Evolutionary conservation across 2,329 filamentous ascomycete species (phyloP).

Genomic region (Trichoderma polysporum): DNA sequence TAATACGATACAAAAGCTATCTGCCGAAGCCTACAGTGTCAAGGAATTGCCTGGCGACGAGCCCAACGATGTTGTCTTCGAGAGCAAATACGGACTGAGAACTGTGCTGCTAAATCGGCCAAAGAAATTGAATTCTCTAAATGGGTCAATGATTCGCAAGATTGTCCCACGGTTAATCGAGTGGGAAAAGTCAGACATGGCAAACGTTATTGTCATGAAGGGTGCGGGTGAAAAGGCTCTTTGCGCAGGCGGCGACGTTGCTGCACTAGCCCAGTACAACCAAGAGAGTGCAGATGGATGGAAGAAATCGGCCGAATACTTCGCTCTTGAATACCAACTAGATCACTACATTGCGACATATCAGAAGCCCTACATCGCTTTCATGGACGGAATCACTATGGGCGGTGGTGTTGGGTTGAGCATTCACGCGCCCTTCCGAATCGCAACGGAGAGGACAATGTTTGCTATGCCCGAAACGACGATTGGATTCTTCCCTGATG

Average conservation of each 20-base stretch:
- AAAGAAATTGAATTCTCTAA: conserved; percentile 86
- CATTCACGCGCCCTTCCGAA: conserved; percentile 91
- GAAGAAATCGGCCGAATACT: conserved; percentile 77
- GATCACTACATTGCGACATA: conserved; percentile 96
- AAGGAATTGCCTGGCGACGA: conserved; percentile 68
- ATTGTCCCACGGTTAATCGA: conserved; percentile 86
- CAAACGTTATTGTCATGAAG: conserved; percentile 90
- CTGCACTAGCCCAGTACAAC: conserved; percentile 73
- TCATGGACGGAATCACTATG: conserved; percentile 99
- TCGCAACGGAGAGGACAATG: conserved; percentile 91
- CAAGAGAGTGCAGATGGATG: conserved; percentile 66
- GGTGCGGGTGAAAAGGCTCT: conserved; percentile 82
- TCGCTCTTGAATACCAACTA: conserved; percentile 91
- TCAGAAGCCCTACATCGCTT: conserved; percentile 85
- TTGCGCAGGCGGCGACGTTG: conserved; percentile 92
- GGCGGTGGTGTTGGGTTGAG: conserved; percentile 93
- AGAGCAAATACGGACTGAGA: conserved; percentile 82
- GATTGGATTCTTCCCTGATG: conserved; percentile 98
- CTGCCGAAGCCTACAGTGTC: conserved; percentile 38
- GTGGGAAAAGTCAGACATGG: conserved; percentile 93
- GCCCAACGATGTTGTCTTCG: conserved; percentile 89
- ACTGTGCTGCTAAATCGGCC: conserved; percentile 94
- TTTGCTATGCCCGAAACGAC: conserved; percentile 99
- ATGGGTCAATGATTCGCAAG: conserved; percentile 92
- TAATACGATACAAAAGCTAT: conserved; percentile 33